phyloP scores from a whole-genome alignment of 352 stramenopile genomes.

The Pilasporangium apinafurcum region DNA sequence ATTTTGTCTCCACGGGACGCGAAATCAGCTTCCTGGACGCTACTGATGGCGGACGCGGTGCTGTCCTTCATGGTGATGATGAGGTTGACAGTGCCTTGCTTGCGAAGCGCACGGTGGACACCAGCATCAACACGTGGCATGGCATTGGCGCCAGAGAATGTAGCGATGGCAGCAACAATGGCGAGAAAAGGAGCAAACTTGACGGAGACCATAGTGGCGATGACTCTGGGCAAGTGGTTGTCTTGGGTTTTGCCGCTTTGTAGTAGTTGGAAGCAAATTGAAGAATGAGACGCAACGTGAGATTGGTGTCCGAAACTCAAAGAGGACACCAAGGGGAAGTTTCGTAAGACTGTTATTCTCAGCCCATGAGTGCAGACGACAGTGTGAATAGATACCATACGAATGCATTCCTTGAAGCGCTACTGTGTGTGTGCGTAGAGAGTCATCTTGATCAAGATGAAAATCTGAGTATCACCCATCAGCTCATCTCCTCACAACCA shows the following conservation, averaged over 20 bases:
- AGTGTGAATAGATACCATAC: no score
- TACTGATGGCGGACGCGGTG: slow-evolving; percentile 4
- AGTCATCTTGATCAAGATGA: no score
- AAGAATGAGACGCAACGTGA: neutral
- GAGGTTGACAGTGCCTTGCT: slow-evolving; percentile 19
- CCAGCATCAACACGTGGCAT: slow-evolving; percentile 5
- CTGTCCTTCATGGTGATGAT: slow-evolving; percentile 16
- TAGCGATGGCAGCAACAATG: slow-evolving; percentile 2
- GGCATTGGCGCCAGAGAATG: neutral
- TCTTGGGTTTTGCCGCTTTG: neutral
- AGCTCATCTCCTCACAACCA: no score
- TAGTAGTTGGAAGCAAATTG: neutral
- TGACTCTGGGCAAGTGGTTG: no score
- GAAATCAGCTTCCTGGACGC: slow-evolving; percentile 7
- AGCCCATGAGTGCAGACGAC: no score
- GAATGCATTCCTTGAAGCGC: no score
- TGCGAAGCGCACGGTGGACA: slow-evolving; percentile 14
- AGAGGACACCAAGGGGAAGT: no score
- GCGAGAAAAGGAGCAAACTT: slow-evolving; percentile 2
- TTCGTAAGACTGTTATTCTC: no score
- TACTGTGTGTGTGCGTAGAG: no score
- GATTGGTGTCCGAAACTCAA: no score
- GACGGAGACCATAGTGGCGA: neutral
- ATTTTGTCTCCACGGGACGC: slow-evolving; percentile 6
- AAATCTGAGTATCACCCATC: no score